These are phyloP conservation scores for Ilex aquifolium DNA, from an alignment of 257 asterid species.

Conservation along the genomic window DNA sequence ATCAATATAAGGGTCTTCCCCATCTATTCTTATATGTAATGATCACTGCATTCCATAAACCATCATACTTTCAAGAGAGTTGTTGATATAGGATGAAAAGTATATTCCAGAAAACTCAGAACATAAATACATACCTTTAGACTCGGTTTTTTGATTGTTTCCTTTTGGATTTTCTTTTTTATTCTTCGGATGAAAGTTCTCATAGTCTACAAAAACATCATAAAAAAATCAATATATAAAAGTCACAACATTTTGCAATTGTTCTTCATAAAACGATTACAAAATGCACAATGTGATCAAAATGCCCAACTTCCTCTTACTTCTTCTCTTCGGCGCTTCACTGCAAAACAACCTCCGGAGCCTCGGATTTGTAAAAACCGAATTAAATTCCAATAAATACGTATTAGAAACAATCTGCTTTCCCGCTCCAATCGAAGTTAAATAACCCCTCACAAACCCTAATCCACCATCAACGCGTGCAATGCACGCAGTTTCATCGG, in stretches of 20 bases:
- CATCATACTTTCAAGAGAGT: too few species aligned
- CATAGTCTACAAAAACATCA: slow-evolving; percentile 40
- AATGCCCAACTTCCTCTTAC: slow-evolving; percentile 21
- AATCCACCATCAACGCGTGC: slow-evolving; percentile 27
- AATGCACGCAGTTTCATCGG: slow-evolving; percentile 26
- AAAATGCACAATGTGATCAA: neutral
- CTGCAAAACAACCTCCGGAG: slow-evolving; percentile 56
- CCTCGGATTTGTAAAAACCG: slow-evolving; percentile 25
- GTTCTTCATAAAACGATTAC: too few species aligned
- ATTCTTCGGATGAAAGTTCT: slow-evolving; percentile 52
- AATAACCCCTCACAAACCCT: slow-evolving; percentile 44
- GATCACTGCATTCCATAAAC: too few species aligned
- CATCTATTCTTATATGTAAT: too few species aligned
- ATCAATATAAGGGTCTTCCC: too few species aligned
- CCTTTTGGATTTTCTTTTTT: slow-evolving; percentile 50
- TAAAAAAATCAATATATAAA: neutral
- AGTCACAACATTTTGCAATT: too few species aligned
- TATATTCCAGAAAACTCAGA: too few species aligned
- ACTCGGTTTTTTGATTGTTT: slow-evolving; percentile 38
- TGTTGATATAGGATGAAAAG: too few species aligned
- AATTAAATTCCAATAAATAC: slow-evolving; percentile 23
- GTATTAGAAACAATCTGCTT: slow-evolving; percentile 21
- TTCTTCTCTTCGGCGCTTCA: slow-evolving; percentile 49
- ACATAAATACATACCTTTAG: slow-evolving; percentile 40
- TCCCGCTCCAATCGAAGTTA: slow-evolving; percentile 43